These are phyloP conservation scores for Picochlorum costavermella DNA, from an alignment of 139 green algal genomes.

Conservation along the genomic window DNA sequence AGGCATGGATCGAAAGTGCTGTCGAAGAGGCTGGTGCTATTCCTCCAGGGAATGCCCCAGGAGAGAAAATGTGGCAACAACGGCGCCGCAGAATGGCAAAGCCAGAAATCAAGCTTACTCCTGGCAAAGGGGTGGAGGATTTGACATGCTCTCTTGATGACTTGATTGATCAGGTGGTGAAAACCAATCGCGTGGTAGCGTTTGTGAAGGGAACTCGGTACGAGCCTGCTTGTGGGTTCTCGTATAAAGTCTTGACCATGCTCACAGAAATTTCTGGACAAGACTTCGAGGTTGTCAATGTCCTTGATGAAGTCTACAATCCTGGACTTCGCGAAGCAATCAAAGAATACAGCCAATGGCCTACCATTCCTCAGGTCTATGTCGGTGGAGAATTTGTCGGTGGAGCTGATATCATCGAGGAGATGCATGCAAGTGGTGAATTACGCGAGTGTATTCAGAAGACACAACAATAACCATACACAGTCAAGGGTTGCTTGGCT, in stretches of 20 bases:
- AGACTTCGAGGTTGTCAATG: conserved; percentile 69
- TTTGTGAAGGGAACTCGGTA: conserved; percentile 88
- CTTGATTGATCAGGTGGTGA: conserved; percentile 73
- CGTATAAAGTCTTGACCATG: conserved; percentile 66
- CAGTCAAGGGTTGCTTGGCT: not conserved
- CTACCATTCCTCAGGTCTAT: conserved; percentile 91
- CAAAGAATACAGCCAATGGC: conserved; percentile 89
- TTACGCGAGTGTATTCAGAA: conserved; percentile 13
- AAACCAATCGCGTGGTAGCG: conserved; percentile 68
- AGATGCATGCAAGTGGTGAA: conserved; percentile 66
- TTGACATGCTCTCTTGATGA: conserved; percentile 57
- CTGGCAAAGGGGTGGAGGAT: conserved; percentile 67
- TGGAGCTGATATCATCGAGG: conserved; percentile 81
- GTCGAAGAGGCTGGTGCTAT: conserved; percentile 54
- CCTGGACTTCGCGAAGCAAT: conserved; percentile 81
- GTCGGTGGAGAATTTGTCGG: conserved; percentile 85
- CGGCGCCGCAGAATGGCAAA: conserved; percentile 24
- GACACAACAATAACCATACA: not conserved
- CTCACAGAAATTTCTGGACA: conserved; percentile 44
- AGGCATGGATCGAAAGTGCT: conserved; percentile 69
- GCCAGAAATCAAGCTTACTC: conserved; percentile 70
- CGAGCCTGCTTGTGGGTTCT: conserved; percentile 85
- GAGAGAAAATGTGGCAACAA: conserved; percentile 56
- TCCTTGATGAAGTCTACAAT: conserved; percentile 86
- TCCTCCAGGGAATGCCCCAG: conserved; percentile 68